Conservation (phyloP, 2,329 filamentous ascomycete species). For the Talaromyces sp. region DNA sequence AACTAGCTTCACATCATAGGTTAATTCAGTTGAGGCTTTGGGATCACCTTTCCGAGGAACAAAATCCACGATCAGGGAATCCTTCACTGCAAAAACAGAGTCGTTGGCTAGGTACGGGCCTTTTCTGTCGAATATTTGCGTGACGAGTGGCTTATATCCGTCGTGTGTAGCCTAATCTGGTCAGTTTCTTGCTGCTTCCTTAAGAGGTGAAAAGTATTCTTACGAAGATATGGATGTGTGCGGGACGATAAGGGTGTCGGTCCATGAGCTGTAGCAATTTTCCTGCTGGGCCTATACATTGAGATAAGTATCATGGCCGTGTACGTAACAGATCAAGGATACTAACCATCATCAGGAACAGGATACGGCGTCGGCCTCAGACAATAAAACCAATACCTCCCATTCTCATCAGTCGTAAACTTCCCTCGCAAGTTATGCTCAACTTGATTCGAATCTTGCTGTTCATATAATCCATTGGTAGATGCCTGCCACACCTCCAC, state of each 20-base stretch:
- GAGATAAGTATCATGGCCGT: conserved; percentile 15
- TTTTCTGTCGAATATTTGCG: conserved; percentile 71
- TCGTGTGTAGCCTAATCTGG: conserved; percentile 40
- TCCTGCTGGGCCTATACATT: conserved; percentile 52
- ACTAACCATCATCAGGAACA: conserved; percentile 51
- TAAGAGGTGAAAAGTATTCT: not conserved
- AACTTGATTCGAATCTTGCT: conserved; percentile 67
- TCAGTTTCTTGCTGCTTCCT: not conserved
- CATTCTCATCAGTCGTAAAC: conserved; percentile 64
- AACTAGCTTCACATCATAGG: conserved; percentile 51
- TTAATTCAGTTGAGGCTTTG: conserved; percentile 53
- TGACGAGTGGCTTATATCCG: conserved; percentile 66
- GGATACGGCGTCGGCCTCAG: conserved; percentile 59
- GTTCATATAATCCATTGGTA: conserved; percentile 69
- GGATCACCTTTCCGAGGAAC: conserved; percentile 50
- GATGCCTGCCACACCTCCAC: conserved; percentile 79
- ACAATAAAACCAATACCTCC: conserved; percentile 62
- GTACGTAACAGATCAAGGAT: not conserved
- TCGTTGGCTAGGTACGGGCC: conserved; percentile 62
- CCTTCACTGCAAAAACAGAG: conserved; percentile 59
- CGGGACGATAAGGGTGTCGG: conserved; percentile 59
- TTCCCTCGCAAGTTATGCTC: conserved; percentile 73
- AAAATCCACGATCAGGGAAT: conserved; percentile 58
- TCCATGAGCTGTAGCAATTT: conserved; percentile 58
- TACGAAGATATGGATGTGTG: conserved; percentile 56